Evolutionary conservation across 2,329 filamentous ascomycete genomes (phyloP).

Genomic region (Rhynchosporium graminicola): DNA sequence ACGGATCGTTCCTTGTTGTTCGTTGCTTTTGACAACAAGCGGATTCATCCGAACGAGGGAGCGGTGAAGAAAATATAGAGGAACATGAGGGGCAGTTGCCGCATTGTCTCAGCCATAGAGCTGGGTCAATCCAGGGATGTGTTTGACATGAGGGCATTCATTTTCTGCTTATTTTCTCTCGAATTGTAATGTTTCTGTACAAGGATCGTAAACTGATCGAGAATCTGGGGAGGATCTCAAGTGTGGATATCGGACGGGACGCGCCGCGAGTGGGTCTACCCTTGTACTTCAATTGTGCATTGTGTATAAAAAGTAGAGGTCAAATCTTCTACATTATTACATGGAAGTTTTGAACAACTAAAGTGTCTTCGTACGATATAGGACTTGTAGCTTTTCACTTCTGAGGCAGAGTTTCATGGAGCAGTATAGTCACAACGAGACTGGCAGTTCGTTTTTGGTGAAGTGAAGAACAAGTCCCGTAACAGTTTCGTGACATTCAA

Average conservation of each 20-base stretch:
- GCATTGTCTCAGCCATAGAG: constrained; percentile 4
- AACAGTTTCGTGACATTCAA: too few relatives aligned
- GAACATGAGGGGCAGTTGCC: background rate
- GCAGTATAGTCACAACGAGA: too few relatives aligned
- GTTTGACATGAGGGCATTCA: background rate
- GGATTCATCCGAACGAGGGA: constrained; percentile 17
- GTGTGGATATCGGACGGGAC: constrained; percentile 7
- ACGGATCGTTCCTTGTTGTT: background rate
- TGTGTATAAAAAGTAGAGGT: background rate
- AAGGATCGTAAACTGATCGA: background rate
- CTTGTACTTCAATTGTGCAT: background rate
- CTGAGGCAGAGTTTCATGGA: too few relatives aligned
- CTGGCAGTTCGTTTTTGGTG: too few relatives aligned
- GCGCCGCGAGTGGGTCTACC: constrained; percentile 7
- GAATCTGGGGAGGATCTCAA: background rate
- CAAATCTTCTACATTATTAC: too few relatives aligned
- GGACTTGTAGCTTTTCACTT: too few relatives aligned
- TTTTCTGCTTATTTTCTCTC: background rate
- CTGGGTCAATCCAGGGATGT: background rate
- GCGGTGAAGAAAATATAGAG: constrained; percentile 5
- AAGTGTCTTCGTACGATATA: too few relatives aligned
- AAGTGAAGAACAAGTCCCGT: too few relatives aligned
- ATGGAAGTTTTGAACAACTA: too few relatives aligned
- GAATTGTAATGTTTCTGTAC: background rate
- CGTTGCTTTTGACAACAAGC: constrained; percentile 22